phyloP scores from a whole-genome alignment of 352 stramenopile genomes.

The Bremia lactucae region DNA sequence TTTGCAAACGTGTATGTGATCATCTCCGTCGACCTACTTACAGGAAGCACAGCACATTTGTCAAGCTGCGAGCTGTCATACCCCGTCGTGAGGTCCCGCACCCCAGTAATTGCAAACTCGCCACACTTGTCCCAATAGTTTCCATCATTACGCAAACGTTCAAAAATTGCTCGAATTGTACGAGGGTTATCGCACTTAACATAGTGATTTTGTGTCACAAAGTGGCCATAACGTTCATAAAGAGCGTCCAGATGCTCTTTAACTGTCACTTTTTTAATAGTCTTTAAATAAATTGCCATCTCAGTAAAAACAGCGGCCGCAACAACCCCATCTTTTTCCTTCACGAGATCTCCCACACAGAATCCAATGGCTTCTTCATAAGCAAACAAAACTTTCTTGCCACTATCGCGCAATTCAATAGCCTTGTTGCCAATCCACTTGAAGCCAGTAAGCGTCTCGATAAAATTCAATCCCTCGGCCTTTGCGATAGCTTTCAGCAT shows the following conservation, averaged over 20 bases:
- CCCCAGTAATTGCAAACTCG: slow-evolving; percentile 62
- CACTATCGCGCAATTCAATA: slow-evolving; percentile 58
- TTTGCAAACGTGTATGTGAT: slow-evolving; percentile 95
- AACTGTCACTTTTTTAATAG: slow-evolving; percentile 39
- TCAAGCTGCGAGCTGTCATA: slow-evolving; percentile 83
- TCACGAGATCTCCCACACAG: slow-evolving; percentile 92
- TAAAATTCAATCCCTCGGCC: slow-evolving; percentile 90
- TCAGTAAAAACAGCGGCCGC: slow-evolving; percentile 87
- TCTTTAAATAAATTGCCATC: slow-evolving; percentile 72
- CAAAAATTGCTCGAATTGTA: slow-evolving; percentile 85
- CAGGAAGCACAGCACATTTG: slow-evolving; percentile 86
- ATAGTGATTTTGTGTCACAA: slow-evolving; percentile 96
- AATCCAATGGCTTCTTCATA: slow-evolving; percentile 99
- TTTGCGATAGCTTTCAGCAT: slow-evolving; percentile 90
- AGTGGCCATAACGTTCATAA: slow-evolving; percentile 93
- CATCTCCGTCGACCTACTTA: slow-evolving; percentile 90
- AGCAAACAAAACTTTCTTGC: slow-evolving; percentile 90
- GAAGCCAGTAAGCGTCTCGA: slow-evolving; percentile 97
- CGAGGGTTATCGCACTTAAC: slow-evolving; percentile 90
- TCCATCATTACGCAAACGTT: slow-evolving; percentile 84
- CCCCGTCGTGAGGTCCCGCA: slow-evolving; percentile 85
- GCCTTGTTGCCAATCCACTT: slow-evolving; percentile 97
- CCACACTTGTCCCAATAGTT: slow-evolving; percentile 80
- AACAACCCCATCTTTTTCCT: slow-evolving; percentile 97
- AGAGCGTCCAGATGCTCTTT: slow-evolving; percentile 75